Percentiles rank a stretch among this genome's conserved stretches.
These are phyloP conservation scores for Austropuccinia psidii DNA, from an alignment of 1,284 basidiomycete species.

Conservation along the genomic window DNA sequence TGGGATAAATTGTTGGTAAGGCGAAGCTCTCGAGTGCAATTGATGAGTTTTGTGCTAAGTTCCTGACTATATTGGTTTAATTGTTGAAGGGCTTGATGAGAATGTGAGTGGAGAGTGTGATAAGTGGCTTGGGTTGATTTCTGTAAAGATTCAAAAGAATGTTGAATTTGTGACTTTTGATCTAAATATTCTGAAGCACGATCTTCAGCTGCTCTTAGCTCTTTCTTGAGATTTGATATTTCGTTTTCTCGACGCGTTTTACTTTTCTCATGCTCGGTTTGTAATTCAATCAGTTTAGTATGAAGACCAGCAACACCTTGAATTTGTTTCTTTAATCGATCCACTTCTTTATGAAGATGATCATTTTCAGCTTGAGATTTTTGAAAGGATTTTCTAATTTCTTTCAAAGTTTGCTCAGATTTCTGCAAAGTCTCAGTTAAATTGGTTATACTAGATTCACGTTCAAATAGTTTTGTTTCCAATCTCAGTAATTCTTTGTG, in stretches of 20 bases:
- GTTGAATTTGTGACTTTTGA: not conserved
- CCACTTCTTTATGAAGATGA: not conserved
- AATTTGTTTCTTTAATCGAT: constrained; percentile 6
- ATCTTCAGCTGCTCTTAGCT: constrained; percentile 18
- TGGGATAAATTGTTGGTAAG: not conserved
- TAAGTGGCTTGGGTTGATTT: not conserved
- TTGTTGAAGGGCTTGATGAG: not conserved
- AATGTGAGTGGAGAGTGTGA: not conserved
- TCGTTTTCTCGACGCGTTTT: constrained; percentile 19
- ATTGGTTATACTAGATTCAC: constrained; percentile 12
- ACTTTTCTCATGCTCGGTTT: constrained; percentile 23
- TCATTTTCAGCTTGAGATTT: constrained; percentile 6
- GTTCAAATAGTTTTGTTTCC: constrained; percentile 18
- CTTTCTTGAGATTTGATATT: constrained; percentile 8
- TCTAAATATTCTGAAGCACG: constrained; percentile 1
- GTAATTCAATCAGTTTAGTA: constrained; percentile 15
- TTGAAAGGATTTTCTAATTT: constrained; percentile 2
- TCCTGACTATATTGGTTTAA: not conserved
- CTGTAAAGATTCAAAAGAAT: not conserved
- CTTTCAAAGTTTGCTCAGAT: constrained; percentile 12
- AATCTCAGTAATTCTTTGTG: constrained; percentile 21
- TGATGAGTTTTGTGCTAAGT: not conserved
- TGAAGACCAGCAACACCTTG: constrained; percentile 19
- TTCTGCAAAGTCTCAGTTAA: constrained; percentile 16
- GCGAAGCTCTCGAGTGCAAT: not conserved